These are phyloP conservation scores for Podaxis carcinomalis DNA, from an alignment of 768 basidiomycete species.

Conservation along the genomic window DNA sequence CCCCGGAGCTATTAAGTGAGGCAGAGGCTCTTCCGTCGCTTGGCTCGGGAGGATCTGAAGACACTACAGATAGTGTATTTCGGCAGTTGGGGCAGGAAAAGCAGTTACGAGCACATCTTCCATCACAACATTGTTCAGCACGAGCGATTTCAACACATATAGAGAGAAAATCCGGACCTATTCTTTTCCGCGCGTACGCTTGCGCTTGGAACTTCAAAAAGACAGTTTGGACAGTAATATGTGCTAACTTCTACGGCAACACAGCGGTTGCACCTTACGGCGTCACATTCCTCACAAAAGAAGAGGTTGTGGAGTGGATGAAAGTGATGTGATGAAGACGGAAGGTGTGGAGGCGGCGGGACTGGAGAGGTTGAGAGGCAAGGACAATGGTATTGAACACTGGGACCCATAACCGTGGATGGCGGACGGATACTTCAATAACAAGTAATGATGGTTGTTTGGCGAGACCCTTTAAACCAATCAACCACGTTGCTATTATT, in stretches of 20 bases:
- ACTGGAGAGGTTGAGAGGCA: slow-evolving; percentile 56
- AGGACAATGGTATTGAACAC: slow-evolving; percentile 64
- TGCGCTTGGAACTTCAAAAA: slow-evolving; percentile 97
- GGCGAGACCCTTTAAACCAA: not conserved
- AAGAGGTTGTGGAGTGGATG: slow-evolving; percentile 83
- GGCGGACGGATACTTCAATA: not conserved
- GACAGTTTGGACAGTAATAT: slow-evolving; percentile 97
- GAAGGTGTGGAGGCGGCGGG: slow-evolving; percentile 71
- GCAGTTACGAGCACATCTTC: slow-evolving; percentile 95
- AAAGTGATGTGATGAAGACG: slow-evolving; percentile 77
- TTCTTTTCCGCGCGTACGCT: slow-evolving; percentile 99
- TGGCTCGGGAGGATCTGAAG: slow-evolving; percentile 74
- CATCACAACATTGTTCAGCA: slow-evolving; percentile 8
- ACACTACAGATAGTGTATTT: slow-evolving; percentile 87
- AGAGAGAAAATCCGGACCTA: slow-evolving; percentile 43
- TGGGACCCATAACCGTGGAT: slow-evolving; percentile 28
- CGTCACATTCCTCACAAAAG: slow-evolving; percentile 99
- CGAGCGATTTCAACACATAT: not conserved
- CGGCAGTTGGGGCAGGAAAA: slow-evolving; percentile 94
- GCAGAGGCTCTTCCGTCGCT: slow-evolving; percentile 52
- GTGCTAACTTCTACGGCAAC: slow-evolving; percentile 91
- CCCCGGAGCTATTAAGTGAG: slow-evolving; percentile 59
- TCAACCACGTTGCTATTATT: not conserved
- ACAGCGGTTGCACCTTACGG: slow-evolving; percentile 89
- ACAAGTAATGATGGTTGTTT: not conserved